phyloP scores from a whole-genome alignment of 176 grass and related monocot genomes.

The Cenchrus purpureus region DNA sequence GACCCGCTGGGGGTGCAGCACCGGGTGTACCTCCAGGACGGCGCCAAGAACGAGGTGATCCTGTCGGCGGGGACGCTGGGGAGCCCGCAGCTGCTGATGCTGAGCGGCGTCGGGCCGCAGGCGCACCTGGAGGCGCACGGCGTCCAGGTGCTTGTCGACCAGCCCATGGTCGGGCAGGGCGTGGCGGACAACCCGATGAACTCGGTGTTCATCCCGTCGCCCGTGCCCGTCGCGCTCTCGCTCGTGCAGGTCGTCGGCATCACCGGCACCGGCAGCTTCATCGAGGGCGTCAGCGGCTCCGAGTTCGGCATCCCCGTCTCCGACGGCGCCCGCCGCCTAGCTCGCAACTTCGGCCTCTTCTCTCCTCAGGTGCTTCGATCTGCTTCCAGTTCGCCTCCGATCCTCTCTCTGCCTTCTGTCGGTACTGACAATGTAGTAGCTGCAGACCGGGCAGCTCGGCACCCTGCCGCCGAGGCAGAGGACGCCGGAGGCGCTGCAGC shows the following conservation, averaged over 20 bases:
- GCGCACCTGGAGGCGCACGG: conserved; percentile 67
- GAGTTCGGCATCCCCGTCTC: conserved; percentile 57
- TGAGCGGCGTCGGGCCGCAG: conserved; percentile 76
- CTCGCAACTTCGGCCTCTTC: conserved; percentile 69
- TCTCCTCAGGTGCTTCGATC: conserved; percentile 53
- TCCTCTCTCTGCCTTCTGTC: background rate
- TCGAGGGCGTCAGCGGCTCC: conserved; percentile 75
- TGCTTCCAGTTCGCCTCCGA: background rate
- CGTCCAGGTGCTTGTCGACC: conserved; percentile 62
- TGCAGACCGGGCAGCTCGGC: conserved; percentile 66
- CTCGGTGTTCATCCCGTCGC: conserved; percentile 73
- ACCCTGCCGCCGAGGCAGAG: conserved; percentile 73
- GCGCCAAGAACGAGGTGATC: conserved; percentile 65
- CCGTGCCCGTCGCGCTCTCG: conserved; percentile 53
- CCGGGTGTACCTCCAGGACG: conserved; percentile 64
- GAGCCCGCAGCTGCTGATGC: conserved; percentile 88
- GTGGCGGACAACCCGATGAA: conserved; percentile 92
- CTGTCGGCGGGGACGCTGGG: conserved; percentile 72
- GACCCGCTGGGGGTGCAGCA: conserved; percentile 60
- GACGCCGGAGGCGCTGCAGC: conserved; percentile 62
- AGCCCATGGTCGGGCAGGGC: conserved; percentile 77
- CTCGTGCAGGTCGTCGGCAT: conserved; percentile 86
- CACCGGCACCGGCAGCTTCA: conserved; percentile 68
- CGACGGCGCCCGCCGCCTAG: conserved; percentile 12
- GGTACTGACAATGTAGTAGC: background rate